These are phyloP conservation scores for Yarrowia sp. DNA, from an alignment of 805 yeast species.

Conservation along the genomic window DNA sequence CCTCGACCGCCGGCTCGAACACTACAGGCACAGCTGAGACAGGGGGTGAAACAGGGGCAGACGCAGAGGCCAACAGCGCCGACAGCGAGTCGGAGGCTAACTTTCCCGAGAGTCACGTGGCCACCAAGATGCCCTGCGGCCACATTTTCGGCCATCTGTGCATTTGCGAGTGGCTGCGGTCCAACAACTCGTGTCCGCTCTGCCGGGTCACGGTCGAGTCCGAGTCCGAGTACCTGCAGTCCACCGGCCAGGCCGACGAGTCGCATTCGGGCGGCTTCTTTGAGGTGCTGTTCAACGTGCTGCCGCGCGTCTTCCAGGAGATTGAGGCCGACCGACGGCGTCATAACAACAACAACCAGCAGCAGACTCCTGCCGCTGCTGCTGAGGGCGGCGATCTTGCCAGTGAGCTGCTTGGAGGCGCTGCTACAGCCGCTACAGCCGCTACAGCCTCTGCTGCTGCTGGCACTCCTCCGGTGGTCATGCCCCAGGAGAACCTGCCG, in stretches of 20 bases:
- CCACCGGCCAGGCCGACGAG: conserved; percentile 32
- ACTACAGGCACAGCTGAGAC: neutral
- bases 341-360: neutral
- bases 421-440: neutral
- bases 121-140: conserved; percentile 77
- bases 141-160: conserved; percentile 89
- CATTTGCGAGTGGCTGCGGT: conserved; percentile 75
- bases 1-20: too few relatives aligned
- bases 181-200: conserved; percentile 77
- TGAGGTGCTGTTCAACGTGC: conserved; percentile 30
- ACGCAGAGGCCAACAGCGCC: neutral
- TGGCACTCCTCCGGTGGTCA: too few relatives aligned
- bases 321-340: conserved; percentile 12
- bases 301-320: conserved; percentile 28
- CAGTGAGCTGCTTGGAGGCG: neutral
- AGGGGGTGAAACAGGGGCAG: neutral
- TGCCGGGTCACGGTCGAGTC: conserved; percentile 62
- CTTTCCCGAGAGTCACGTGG: conserved; percentile 49
- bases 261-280: conserved; percentile 29
- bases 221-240: conserved; percentile 34
- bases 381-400: neutral
- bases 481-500: neutral
- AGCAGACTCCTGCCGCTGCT: neutral
- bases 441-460: neutral
- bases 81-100: conserved; percentile 1